A percentile compares a stretch with the other conserved stretches of the same genome.
Evolutionary conservation across 75 land plant species (phyloP).

Genomic region (Pinus taeda): DNA sequence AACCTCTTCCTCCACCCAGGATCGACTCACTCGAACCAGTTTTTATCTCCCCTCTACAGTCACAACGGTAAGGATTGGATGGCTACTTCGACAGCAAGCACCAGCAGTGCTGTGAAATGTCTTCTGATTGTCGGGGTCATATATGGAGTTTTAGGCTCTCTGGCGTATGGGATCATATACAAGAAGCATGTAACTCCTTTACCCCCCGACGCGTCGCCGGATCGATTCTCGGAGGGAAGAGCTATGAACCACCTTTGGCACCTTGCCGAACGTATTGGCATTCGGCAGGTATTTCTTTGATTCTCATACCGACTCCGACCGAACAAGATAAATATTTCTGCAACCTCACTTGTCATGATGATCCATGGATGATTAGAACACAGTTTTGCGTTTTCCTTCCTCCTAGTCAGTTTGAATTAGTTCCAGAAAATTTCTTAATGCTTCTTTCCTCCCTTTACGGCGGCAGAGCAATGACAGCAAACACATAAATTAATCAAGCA

Average conservation of each 20-base stretch:
- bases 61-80: too few species aligned
- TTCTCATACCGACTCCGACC: too few species aligned
- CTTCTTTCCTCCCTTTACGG: too few species aligned
- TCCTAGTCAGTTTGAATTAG: not conserved
- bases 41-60: too few species aligned
- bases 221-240: conserved; percentile 82
- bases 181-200: conserved; percentile 61
- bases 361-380: too few species aligned
- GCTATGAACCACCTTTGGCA: conserved; percentile 67
- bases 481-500: too few species aligned
- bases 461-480: too few species aligned
- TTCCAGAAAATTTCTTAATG: not conserved
- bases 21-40: too few species aligned
- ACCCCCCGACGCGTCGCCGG: conserved; percentile 50
- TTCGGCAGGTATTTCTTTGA: conserved; percentile 50
- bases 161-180: conserved; percentile 49
- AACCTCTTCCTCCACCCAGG: too few species aligned
- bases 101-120: conserved; percentile 21
- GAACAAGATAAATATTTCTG: too few species aligned
- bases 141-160: conserved; percentile 37
- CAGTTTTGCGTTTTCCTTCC: not conserved
- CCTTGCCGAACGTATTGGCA: conserved; percentile 56
- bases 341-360: too few species aligned
- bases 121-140: conserved; percentile 21
- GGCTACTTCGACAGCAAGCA: too few species aligned